Percentiles rank a stretch among this genome's conserved stretches.
phyloP scores from a whole-genome alignment of 768 basidiomycete species.

The Neoboletus magnificus region DNA sequence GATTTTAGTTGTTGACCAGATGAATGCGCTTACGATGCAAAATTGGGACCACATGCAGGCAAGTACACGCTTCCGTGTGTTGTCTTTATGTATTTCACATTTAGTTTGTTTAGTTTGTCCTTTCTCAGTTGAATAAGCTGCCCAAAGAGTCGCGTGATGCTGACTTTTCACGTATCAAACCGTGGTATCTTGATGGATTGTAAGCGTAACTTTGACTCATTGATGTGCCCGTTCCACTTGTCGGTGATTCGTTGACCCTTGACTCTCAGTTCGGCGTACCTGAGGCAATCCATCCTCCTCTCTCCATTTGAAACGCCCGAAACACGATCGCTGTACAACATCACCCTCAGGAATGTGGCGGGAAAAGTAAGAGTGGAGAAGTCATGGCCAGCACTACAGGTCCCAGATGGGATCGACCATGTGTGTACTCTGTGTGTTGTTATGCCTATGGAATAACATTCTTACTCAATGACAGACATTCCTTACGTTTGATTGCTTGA shows the following conservation, averaged over 20 bases:
- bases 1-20: constrained; percentile 84
- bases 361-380: constrained; percentile 76
- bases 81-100: neutral
- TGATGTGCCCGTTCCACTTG: constrained; percentile 65
- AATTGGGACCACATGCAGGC: constrained; percentile 99
- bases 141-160: constrained; percentile 92
- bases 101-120: constrained; percentile 60
- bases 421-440: constrained; percentile 37
- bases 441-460: neutral
- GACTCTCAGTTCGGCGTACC: constrained; percentile 62
- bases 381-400: constrained; percentile 67
- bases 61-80: constrained; percentile 11
- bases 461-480: constrained; percentile 51
- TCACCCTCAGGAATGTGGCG: constrained; percentile 72
- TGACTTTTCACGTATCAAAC: constrained; percentile 96
- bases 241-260: neutral
- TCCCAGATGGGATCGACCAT: constrained; percentile 83
- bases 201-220: constrained; percentile 47
- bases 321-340: constrained; percentile 73
- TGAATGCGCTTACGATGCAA: constrained; percentile 94
- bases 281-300: constrained; percentile 87
- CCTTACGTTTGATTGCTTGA: constrained; percentile 66
- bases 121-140: constrained; percentile 80
- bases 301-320: constrained; percentile 91
- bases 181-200: constrained; percentile 97